A percentile compares a stretch with the other conserved stretches of the same genome.
These are phyloP conservation scores for Diphasiastrum complanatum DNA, from an alignment of 83 land plant species.

Conservation along the genomic window DNA sequence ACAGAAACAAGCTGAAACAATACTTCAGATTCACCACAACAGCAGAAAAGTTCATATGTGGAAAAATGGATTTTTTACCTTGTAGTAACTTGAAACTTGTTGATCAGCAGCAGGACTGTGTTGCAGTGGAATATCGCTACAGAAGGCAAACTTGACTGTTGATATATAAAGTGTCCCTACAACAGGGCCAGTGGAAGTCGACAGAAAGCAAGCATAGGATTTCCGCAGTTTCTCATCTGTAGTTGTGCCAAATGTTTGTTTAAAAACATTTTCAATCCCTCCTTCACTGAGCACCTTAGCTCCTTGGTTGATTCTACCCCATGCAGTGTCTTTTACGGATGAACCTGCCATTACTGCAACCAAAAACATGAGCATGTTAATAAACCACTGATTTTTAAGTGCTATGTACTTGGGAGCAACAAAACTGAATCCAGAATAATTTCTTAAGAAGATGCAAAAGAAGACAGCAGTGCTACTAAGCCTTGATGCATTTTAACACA, in stretches of 20 bases:
- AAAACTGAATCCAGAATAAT: neutral
- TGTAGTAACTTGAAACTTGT: conserved; percentile 61
- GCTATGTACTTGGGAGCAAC: neutral
- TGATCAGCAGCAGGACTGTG: conserved; percentile 32
- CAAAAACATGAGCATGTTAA: conserved; percentile 1
- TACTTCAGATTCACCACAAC: too few species aligned
- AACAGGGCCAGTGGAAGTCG: conserved; percentile 76
- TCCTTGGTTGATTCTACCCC: conserved; percentile 62
- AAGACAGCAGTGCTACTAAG: neutral
- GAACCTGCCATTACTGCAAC: conserved; percentile 63
- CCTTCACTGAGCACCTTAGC: conserved; percentile 69
- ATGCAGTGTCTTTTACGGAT: conserved; percentile 61
- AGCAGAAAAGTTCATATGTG: neutral
- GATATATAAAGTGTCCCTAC: conserved; percentile 62
- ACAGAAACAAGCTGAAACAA: too few species aligned
- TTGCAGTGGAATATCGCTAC: conserved; percentile 63
- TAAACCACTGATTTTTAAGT: too few species aligned
- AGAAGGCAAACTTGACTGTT: conserved; percentile 57
- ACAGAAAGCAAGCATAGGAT: conserved; percentile 66
- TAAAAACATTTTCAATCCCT: conserved; percentile 61
- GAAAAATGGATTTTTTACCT: too few species aligned
- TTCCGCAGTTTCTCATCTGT: conserved; percentile 51
- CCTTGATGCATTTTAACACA: neutral
- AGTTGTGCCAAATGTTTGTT: conserved; percentile 44
- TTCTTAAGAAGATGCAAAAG: neutral